Base-by-base conservation (phyloP, 805 yeast species). In the Metschnikowia matae region DNA sequence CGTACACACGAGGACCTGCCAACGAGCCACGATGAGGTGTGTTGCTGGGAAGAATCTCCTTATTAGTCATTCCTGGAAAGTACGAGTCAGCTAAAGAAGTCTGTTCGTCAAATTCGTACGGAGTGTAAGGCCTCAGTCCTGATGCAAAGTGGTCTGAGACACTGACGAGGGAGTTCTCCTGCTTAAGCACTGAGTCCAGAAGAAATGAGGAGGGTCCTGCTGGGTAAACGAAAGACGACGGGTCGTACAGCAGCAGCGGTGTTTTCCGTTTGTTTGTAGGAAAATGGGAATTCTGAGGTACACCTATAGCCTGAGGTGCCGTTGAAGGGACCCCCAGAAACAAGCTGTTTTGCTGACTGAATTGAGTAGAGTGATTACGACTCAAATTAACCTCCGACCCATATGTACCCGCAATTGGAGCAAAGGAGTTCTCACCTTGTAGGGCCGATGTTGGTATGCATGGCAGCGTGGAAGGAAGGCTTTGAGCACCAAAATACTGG, bases 141-240 rank as follows among this genome's bases (percentile, higher is more conserved):
- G 48, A 46, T 6, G 41, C 50, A 32, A 57, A 58, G 44, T 62
- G 64, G 45, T 69, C 73, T 1, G 68, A 68, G 23, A 69, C 62
- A 42, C 69, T 65, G 11, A 65, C 60, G 8, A 66, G 49, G 15
- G 73, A 68, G 33, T 57, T 55, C 18, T 67, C 67, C 29, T 66
- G 64, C 15, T 68, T 48, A 17, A 47, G 26, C n/a, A 56, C 29
- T 1, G 58, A 44, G 11, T 54, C 52, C 52, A 39, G 52, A 33
- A 51, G 51, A 10, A 49, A 39, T 5, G 54, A 39, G 2, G 50
- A 48, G 8, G 54, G 49, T 3, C 50, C 57, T 0, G 39, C 52
- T 2, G 54, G 56, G 36, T 54, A 51, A 31, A 48, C 36, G 36
- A 52, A 48, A 14, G 49, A 48, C 10, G 54, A 48, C 13, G 58